phyloP scores from a whole-genome alignment of 2,329 filamentous ascomycete genomes.

The Claviceps sp. region DNA sequence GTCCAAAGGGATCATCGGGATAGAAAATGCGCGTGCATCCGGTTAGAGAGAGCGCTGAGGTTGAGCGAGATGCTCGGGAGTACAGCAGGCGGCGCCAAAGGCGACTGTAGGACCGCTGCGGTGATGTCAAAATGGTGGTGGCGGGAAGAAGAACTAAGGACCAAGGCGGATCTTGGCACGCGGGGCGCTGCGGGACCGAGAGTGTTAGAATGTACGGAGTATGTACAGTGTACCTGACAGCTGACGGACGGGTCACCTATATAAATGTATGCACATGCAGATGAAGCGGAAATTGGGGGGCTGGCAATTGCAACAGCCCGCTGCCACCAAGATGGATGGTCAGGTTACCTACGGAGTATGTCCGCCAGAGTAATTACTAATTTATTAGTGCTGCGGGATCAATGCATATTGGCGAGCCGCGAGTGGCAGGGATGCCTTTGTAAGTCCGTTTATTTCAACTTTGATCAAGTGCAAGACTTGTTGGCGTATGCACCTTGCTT shows the following conservation, averaged over 20 bases:
- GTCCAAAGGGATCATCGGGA: neutral
- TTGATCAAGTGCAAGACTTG: neutral
- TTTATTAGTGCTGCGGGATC: neutral
- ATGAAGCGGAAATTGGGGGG: slow-evolving; percentile 1
- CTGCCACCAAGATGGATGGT: neutral
- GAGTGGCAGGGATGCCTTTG: neutral
- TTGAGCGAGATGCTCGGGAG: neutral
- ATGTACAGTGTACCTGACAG: neutral
- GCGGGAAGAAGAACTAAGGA: slow-evolving; percentile 10
- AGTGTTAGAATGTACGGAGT: neutral
- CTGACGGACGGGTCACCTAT: neutral
- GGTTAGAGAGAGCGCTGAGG: neutral
- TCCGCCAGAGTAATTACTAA: neutral
- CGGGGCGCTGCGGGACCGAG: neutral
- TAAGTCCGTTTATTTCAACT: too few relatives aligned
- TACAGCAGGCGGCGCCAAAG: neutral
- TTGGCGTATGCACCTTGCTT: too few relatives aligned
- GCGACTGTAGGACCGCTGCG: slow-evolving; percentile 1
- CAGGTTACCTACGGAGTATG: too few relatives aligned
- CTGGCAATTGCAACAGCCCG: neutral
- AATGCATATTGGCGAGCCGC: neutral
- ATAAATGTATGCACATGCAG: too few relatives aligned
- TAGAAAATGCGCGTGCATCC: slow-evolving; percentile 1
- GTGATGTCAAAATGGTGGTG: slow-evolving; percentile 21
- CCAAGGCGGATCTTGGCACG: neutral